Base-by-base conservation (phyloP, 2,329 filamentous ascomycete species). In the Sarocladium oryzae region DNA sequence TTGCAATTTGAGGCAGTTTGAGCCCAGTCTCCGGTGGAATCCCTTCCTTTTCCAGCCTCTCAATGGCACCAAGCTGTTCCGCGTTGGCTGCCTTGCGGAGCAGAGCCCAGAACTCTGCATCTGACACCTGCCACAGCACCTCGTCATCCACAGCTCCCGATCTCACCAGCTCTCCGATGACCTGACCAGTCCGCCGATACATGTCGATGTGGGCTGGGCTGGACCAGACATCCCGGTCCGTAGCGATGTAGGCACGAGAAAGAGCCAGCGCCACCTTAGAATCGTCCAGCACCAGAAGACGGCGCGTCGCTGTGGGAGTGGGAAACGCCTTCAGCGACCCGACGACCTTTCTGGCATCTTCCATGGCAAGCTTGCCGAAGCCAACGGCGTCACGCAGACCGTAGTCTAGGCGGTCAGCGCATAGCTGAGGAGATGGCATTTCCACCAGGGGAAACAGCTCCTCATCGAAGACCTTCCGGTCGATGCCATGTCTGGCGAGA, bases 351-450 rank as follows among this genome's bases (percentile, higher is more conserved):
- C 48, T 58, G 0, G 61, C 66, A n/a, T 67, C 61, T 15, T 59
- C 54, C 0, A 66, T 41, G 2, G 52, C n/a, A 20, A 71, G 53
- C 16, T 66, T 61, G 1, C 58, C 60, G 32, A 68, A 66, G 1
- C 56, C 60, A 1, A 68, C 60, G 1, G 62, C 50, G 45, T 70
- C 68, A 18, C 67, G 67, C 21, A 71, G 56, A 16, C 63, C 60
- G 50, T 71, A 71, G 55, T 71, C 68, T 7, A 70, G 60, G 28
- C 68, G 61, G 52, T 71, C 68, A 20, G 68, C 67, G 51, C 67
- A 71, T 2, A 71, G 64, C 26, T 63, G 66, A 5, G 68, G 68
- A 23, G 68, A 56, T 5, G 63, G 59, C 60, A 56, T 60, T 53
- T 71, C 68, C 3, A 70, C 68, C 5, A 71, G 49, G 6, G 66